phyloP scores from a whole-genome alignment of 2,329 filamentous ascomycete species.

The Dactylellina parvicollis region DNA sequence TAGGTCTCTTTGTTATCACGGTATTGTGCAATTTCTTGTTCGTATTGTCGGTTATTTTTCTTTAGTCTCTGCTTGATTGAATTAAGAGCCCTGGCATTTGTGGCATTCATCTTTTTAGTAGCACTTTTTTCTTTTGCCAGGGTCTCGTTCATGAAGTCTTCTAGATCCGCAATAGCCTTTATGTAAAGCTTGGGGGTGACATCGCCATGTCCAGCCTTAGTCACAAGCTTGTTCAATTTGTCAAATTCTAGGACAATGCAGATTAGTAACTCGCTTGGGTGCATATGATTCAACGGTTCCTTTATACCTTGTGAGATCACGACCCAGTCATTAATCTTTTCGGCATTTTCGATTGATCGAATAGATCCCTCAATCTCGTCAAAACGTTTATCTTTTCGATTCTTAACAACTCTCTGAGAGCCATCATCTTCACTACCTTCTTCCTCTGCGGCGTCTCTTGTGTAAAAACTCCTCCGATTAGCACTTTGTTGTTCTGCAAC shows the following conservation, averaged over 20 bases:
- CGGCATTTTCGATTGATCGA: conserved; percentile 90
- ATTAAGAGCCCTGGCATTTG: conserved; percentile 91
- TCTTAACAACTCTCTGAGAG: conserved; percentile 86
- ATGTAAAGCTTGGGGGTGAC: conserved; percentile 91
- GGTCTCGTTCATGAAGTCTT: conserved; percentile 93
- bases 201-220: conserved; percentile 79
- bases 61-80: conserved; percentile 97
- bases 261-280: conserved; percentile 51
- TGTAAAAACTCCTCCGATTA: conserved; percentile 84
- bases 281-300: background rate
- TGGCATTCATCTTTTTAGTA: conserved; percentile 98
- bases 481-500: conserved; percentile 65
- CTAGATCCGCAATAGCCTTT: conserved; percentile 89
- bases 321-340: conserved; percentile 98
- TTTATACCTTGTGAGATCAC: conserved; percentile 82
- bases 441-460: conserved; percentile 78
- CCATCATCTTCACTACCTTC: conserved; percentile 88
- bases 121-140: conserved; percentile 95
- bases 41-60: conserved; percentile 97
- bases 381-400: conserved; percentile 95
- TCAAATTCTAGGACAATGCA: conserved; percentile 76
- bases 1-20: conserved; percentile 83
- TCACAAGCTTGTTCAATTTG: conserved; percentile 86
- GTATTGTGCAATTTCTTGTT: conserved; percentile 86
- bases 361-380: conserved; percentile 93